Conservation (phyloP, 2,329 filamentous ascomycete genomes). For the Ophiostoma triangulosporum region DNA sequence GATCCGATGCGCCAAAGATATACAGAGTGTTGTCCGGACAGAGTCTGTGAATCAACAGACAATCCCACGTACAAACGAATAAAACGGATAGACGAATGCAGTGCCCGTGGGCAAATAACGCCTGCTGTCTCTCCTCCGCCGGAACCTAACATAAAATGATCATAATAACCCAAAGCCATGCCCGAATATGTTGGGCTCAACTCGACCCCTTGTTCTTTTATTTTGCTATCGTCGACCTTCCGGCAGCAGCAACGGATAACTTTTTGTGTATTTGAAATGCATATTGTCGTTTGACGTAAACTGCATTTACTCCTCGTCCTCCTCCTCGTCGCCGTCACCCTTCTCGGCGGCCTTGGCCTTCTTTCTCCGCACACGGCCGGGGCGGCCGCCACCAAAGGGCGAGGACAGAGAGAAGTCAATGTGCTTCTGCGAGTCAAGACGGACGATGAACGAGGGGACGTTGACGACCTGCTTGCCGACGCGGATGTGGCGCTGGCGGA, state of each 20-base stretch:
- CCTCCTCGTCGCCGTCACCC: slow-evolving; percentile 69
- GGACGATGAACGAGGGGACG: slow-evolving; percentile 98
- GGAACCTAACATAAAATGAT: background rate
- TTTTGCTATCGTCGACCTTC: background rate
- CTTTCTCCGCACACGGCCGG: slow-evolving; percentile 98
- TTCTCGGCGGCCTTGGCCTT: slow-evolving; percentile 95
- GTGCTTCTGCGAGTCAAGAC: slow-evolving; percentile 99
- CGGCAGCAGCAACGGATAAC: background rate
- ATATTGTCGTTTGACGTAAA: background rate
- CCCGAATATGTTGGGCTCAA: background rate
- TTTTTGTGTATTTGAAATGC: background rate
- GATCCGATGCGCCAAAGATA: slow-evolving; percentile 13
- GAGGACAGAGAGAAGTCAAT: slow-evolving; percentile 98
- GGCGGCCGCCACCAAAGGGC: slow-evolving; percentile 92
- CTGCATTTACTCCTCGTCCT: slow-evolving; percentile 40
- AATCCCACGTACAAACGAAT: background rate
- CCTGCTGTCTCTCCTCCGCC: background rate
- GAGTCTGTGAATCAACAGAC: slow-evolving; percentile 2
- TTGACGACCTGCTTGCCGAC: slow-evolving; percentile 99
- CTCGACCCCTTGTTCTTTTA: background rate
- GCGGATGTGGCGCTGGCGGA: slow-evolving; percentile 98
- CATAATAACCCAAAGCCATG: slow-evolving; percentile 1
- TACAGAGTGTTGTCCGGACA: slow-evolving; percentile 5
- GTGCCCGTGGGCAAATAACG: slow-evolving; percentile 4
- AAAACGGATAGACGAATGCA: background rate